Evolutionary conservation across 2,329 filamentous ascomycete species (phyloP), one percentile per base, ranked within the genome.

Genomic region (Thermothelomyces thermophilus): DNA sequence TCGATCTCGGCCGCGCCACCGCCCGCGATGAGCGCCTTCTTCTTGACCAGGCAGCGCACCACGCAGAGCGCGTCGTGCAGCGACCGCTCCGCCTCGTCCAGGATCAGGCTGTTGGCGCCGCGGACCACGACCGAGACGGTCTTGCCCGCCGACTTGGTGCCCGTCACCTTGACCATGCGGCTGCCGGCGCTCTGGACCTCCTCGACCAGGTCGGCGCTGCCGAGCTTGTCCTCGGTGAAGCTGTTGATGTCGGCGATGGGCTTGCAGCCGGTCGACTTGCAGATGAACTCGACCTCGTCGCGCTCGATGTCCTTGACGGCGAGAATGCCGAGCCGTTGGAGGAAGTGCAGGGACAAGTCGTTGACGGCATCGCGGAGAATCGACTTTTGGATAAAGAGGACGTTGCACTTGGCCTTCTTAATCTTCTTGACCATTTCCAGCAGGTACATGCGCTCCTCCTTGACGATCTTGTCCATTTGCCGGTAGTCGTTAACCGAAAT

Each of bases 401-500:
- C 93, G 64, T 98, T 98, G 75, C 93, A 98, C 77, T 97, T 98
- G 60, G 93, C 90, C 79, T 97, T 98, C 75, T 97, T 96, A 71
- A 98, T 98, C 80, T 97, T 98, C 82, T 98, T 97, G 66, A 94
- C 90, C 82, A 98, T 87, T 76, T 97, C 97, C 52, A 98, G 80
- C 57, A 98, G 82, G 72, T 98, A 98, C 61, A 93, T 87, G 60
- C 93, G 88, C 76, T 98, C 93, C 73, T 98, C 93, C 74, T 98
- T 98, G 62, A 98, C 81, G 59, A 98, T 98, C 80, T 97, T 98
- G 77, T 98, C 93, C 93, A 98, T 98, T 70, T 98, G 93, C 65
- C 93, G 82, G 79, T 98, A 98, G 75, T 98, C 93, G 71, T 98
- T 98, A 64, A 98, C 93, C 28, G 95, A 85, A 58, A 98, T 97